Evolutionary conservation across 1,284 basidiomycete genomes (phyloP).

Genomic region (Vanrija pseudolonga): DNA sequence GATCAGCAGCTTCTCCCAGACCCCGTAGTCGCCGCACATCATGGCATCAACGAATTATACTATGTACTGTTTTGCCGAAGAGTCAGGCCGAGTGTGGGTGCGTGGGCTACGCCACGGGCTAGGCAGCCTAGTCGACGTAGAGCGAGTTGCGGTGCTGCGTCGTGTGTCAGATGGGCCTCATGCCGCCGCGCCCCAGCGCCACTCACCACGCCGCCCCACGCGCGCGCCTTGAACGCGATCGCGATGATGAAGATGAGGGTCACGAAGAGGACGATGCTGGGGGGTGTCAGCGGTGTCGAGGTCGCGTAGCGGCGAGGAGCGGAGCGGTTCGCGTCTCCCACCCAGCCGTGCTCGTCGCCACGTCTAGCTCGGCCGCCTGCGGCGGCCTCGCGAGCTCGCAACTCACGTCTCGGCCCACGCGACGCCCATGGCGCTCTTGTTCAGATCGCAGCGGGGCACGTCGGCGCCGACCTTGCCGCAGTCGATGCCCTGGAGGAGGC

Average conservation of each 20-base stretch:
- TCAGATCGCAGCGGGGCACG: slow-evolving; percentile 44
- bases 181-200: no score
- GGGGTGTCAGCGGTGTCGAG: slow-evolving; percentile 13
- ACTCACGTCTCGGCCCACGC: slow-evolving; percentile 46
- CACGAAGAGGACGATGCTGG: slow-evolving; percentile 43
- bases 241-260: slow-evolving; percentile 31
- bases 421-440: slow-evolving; percentile 46
- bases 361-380: not conserved
- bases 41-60: no score
- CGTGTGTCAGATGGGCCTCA: no score
- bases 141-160: slow-evolving; percentile 26
- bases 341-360: no score
- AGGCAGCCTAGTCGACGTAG: slow-evolving; percentile 29
- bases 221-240: slow-evolving; percentile 45
- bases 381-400: not conserved
- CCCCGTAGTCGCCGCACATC: no score
- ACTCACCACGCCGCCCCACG: slow-evolving; percentile 33
- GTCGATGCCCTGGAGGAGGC: slow-evolving; percentile 38
- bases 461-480: slow-evolving; percentile 34
- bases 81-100: no score
- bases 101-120: no score
- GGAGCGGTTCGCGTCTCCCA: no score
- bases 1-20: no score
- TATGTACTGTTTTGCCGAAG: no score
- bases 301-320: not conserved